Conservation (phyloP, 2,329 filamentous ascomycete genomes). For the Hymenoscyphus scutula region DNA sequence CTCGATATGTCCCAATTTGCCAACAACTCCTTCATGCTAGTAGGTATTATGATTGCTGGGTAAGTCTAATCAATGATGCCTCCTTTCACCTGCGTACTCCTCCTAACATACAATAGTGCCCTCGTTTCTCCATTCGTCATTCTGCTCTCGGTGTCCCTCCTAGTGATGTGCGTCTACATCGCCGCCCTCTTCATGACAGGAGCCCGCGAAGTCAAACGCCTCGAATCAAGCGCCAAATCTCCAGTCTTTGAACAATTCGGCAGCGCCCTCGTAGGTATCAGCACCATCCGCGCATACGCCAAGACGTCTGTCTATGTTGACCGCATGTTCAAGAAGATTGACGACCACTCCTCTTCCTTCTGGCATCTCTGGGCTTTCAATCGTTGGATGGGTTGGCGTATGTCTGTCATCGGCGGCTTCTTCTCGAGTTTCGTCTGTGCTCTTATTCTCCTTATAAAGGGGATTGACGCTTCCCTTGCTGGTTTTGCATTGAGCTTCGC, state of each 20-base stretch:
- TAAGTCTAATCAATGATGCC: slow-evolving; percentile 21
- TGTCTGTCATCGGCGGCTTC: slow-evolving; percentile 65
- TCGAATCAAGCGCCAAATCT: slow-evolving; percentile 74
- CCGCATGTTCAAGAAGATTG: slow-evolving; percentile 67
- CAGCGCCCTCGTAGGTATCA: slow-evolving; percentile 67
- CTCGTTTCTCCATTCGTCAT: slow-evolving; percentile 69
- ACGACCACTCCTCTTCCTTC: slow-evolving; percentile 63
- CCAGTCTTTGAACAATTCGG: slow-evolving; percentile 81
- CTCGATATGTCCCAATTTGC: slow-evolving; percentile 60
- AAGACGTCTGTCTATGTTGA: slow-evolving; percentile 65
- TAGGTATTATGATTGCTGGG: slow-evolving; percentile 65
- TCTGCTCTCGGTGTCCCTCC: slow-evolving; percentile 56
- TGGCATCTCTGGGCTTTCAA: slow-evolving; percentile 72
- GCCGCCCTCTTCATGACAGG: slow-evolving; percentile 64
- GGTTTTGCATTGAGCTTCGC: slow-evolving; percentile 76
- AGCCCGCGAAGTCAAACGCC: slow-evolving; percentile 71
- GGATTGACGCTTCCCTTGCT: slow-evolving; percentile 66
- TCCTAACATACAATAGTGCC: slow-evolving; percentile 45
- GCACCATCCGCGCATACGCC: slow-evolving; percentile 73
- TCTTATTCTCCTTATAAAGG: slow-evolving; percentile 59
- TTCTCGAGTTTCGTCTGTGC: slow-evolving; percentile 66
- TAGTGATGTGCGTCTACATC: slow-evolving; percentile 56
- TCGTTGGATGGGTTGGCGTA: slow-evolving; percentile 73
- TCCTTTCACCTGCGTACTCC: slow-evolving; percentile 53
- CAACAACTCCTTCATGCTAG: slow-evolving; percentile 58